Evolutionary conservation across 2,329 filamentous ascomycete species (phyloP).

Genomic region (Stagonosporopsis cucurbitacearum): DNA sequence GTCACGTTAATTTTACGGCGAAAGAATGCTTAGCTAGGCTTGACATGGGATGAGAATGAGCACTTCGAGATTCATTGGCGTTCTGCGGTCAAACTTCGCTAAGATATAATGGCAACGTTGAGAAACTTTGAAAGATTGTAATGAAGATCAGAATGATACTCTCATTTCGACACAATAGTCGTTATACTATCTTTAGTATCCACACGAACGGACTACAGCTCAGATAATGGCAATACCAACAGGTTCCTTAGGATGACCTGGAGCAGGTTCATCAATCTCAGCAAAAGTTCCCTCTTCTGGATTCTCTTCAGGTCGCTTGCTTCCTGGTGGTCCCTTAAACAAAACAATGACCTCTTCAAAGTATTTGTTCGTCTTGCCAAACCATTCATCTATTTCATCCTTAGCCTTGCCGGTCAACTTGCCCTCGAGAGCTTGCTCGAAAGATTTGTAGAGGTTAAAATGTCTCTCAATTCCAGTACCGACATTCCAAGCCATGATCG

Average conservation of each 20-base stretch:
- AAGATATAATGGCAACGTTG: no score
- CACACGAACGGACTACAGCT: not conserved
- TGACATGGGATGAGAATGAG: not conserved
- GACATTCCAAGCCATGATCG: slow-evolving; percentile 12
- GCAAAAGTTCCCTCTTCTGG: not conserved
- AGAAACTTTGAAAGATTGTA: no score
- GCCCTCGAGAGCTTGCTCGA: slow-evolving; percentile 5
- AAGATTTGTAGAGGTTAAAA: slow-evolving; percentile 4
- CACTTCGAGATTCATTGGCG: not conserved
- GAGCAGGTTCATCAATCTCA: not conserved
- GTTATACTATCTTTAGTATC: no score
- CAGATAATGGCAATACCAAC: not conserved
- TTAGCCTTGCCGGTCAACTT: slow-evolving; percentile 6
- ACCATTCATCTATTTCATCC: slow-evolving; percentile 2
- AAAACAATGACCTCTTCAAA: slow-evolving; percentile 10
- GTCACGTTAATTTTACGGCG: slow-evolving; percentile 1
- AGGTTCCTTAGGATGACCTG: not conserved
- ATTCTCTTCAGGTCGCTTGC: not conserved
- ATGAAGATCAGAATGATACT: no score
- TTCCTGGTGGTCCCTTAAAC: slow-evolving; percentile 11
- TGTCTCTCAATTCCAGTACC: slow-evolving; percentile 15
- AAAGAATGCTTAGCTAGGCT: slow-evolving; percentile 6
- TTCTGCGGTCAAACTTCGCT: no score
- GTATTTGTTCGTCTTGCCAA: slow-evolving; percentile 4
- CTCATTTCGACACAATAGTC: no score